phyloP scores from a whole-genome alignment of 352 stramenopile genomes.

The Halophytophthora polymorphica region DNA sequence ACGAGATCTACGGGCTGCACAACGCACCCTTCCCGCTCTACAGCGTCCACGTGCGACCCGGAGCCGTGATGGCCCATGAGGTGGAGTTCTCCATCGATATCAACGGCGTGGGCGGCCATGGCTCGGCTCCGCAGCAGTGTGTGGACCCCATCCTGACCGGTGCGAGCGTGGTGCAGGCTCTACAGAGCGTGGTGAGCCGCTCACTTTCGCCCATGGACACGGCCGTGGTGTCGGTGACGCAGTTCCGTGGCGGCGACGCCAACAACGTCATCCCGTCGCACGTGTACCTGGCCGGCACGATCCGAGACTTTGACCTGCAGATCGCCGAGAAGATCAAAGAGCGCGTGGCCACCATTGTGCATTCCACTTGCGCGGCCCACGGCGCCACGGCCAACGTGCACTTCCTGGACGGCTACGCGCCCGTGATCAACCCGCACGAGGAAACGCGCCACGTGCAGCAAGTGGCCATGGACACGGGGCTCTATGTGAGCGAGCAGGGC shows the following conservation, averaged over 20 bases:
- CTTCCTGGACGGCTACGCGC: slow-evolving; percentile 71
- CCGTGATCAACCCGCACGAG: slow-evolving; percentile 75
- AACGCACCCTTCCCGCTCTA: slow-evolving; percentile 89
- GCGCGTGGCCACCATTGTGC: slow-evolving; percentile 81
- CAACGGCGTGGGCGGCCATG: slow-evolving; percentile 91
- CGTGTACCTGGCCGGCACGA: slow-evolving; percentile 87
- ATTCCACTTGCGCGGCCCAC: slow-evolving; percentile 79
- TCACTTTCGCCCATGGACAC: slow-evolving; percentile 89
- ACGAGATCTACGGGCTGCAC: slow-evolving; percentile 94
- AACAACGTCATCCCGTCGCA: slow-evolving; percentile 94
- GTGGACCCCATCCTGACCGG: slow-evolving; percentile 92
- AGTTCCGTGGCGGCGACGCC: slow-evolving; percentile 89
- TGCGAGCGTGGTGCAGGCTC: slow-evolving; percentile 86
- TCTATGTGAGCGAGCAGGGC: slow-evolving; percentile 77
- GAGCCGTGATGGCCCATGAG: slow-evolving; percentile 90
- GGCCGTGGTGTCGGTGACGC: slow-evolving; percentile 91
- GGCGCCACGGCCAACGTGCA: slow-evolving; percentile 65
- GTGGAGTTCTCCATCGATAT: slow-evolving; percentile 93
- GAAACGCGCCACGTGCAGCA: slow-evolving; percentile 79
- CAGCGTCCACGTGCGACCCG: slow-evolving; percentile 82
- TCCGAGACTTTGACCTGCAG: slow-evolving; percentile 90
- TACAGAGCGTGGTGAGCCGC: slow-evolving; percentile 93
- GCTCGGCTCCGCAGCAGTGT: slow-evolving; percentile 89
- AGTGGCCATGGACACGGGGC: slow-evolving; percentile 60
- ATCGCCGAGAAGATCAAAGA: slow-evolving; percentile 80